Evolutionary conservation across 164 flowering plant genomes (phyloP).

Genomic region (Magnolia kwangsiensis): DNA sequence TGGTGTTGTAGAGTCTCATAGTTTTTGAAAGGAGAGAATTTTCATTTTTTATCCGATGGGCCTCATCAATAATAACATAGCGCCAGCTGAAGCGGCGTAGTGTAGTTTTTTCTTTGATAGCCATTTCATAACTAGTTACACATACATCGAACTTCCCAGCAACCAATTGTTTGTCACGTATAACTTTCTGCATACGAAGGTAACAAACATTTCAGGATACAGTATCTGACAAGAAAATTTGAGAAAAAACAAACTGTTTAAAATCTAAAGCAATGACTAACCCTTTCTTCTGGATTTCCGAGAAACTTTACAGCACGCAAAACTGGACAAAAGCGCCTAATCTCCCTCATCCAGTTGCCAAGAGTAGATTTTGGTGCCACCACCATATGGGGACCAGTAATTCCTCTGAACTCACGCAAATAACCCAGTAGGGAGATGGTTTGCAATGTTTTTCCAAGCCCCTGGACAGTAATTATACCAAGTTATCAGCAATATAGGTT

Average conservation of each 20-base stretch:
- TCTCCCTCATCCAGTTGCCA: constrained; percentile 99
- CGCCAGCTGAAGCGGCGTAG: constrained; percentile 99
- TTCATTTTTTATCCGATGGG: constrained; percentile 98
- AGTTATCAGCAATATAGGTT: constrained; percentile 1
- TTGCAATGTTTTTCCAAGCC: constrained; percentile 97
- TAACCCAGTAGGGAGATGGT: constrained; percentile 92
- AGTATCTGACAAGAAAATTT: not conserved
- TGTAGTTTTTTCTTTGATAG: constrained; percentile 84
- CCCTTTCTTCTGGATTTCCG: constrained; percentile 99
- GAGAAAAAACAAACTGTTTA: not conserved
- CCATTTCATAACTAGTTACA: constrained; percentile 99
- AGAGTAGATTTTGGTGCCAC: constrained; percentile 99
- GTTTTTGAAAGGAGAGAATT: constrained; percentile 98
- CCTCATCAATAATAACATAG: constrained; percentile 98
- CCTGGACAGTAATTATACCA: constrained; percentile 42
- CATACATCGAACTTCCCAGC: constrained; percentile 98
- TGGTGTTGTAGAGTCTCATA: constrained; percentile 88
- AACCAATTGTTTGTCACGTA: constrained; percentile 76
- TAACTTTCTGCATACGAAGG: constrained; percentile 62
- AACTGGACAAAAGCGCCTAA: constrained; percentile 83
- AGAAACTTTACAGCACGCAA: constrained; percentile 92
- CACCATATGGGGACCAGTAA: constrained; percentile 99
- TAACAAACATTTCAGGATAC: not conserved
- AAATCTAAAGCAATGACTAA: constrained; percentile 22
- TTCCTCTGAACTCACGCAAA: constrained; percentile 93